Base-by-base conservation (phyloP, 2,329 filamentous ascomycete species). In the Colletotrichum sp. region DNA sequence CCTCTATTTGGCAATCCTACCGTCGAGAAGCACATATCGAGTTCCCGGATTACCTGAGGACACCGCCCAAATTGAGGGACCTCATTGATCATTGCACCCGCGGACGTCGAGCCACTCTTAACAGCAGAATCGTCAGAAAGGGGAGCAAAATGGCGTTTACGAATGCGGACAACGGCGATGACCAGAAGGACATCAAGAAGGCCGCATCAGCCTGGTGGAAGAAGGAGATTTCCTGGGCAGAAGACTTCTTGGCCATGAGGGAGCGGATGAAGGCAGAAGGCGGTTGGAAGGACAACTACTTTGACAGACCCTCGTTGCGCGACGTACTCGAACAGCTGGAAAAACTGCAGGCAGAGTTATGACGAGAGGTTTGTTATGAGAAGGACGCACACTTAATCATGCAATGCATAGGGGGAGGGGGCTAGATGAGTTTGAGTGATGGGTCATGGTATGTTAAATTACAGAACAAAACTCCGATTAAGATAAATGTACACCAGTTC, bases 1-100 rank as follows among this genome's bases (percentile, higher is more conserved):
- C 88, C 3, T 88, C 89, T 5, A 86, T 91, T 15, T 92, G 91
- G 91, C 87, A 91, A 77, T 92, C 91, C 62, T 92, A 92, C 80
- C 84, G 84, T 18, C 88, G 87, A 82, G 90, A 92, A 80, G 88
- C 90, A 3, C 84, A 88, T 18, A 83, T 90, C 15, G 89, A 91
- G 80, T 93, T 92, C 71, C 91, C 91, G 0, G 83, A 84, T 10
- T 92, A 89, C 80, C 79, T 79, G 16, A 82, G 81, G 34, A 91
- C 90, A 8, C 90, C 90, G 2, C 79, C 78, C 18, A 82, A 81
- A 34, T 82, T 92, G 68, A 84, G 87, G 34, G 79, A 79, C 8
- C 85, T 92, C 60, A 89, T 92, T 70, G 86, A 90, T 76, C 82
- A 84, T 26, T 92, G 90, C 78, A 92, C 90, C 1, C 81, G 84